These are phyloP conservation scores for Talaromyces amestolkiae DNA, from an alignment of 2,329 filamentous ascomycete species.

Conservation along the genomic window DNA sequence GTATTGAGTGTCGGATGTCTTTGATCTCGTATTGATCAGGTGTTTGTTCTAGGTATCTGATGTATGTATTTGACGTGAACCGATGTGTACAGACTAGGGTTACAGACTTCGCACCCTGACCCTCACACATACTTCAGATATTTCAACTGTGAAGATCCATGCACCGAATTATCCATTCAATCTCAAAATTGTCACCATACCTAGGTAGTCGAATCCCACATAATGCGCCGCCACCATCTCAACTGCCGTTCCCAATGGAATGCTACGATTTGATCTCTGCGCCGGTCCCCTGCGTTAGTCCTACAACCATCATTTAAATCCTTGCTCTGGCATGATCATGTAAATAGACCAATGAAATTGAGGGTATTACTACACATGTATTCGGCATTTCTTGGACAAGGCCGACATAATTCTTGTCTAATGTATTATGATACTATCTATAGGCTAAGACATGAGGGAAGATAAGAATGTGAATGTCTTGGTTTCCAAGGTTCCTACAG, in stretches of 20 bases:
- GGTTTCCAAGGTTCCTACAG: background rate
- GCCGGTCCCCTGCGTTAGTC: constrained; percentile 3
- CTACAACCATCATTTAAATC: constrained; percentile 6
- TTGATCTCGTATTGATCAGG: background rate
- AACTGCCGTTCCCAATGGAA: background rate
- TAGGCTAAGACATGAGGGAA: background rate
- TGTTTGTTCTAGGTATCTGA: background rate
- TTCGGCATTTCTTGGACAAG: background rate
- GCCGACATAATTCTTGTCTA: background rate
- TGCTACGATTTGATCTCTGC: background rate
- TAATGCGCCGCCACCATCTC: background rate
- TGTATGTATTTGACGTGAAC: background rate
- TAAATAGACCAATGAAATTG: constrained; percentile 4
- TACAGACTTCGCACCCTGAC: background rate
- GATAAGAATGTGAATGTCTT: background rate
- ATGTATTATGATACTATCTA: background rate
- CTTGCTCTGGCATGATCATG: background rate
- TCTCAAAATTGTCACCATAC: background rate
- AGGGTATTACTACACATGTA: background rate
- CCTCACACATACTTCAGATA: background rate
- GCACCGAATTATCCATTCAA: background rate
- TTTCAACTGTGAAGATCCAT: background rate
- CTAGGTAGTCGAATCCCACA: background rate
- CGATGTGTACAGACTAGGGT: background rate
- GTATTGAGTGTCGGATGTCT: background rate